Conservation (phyloP, 1,284 basidiomycete genomes). For the Cerioporus squamosus region DNA sequence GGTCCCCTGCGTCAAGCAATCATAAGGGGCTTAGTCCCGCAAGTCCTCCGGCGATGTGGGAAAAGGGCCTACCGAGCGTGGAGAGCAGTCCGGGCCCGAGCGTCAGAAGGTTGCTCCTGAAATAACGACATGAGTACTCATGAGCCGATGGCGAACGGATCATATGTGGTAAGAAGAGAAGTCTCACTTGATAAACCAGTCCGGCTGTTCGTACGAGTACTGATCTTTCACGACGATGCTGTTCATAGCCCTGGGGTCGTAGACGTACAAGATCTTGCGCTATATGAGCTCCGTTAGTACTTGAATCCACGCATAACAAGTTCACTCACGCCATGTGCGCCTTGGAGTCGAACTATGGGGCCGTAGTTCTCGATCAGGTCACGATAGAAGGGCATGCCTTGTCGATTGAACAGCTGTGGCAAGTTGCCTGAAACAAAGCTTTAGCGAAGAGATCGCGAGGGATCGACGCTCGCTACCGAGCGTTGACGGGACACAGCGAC, state of each 20-base stretch:
- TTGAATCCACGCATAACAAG: neutral
- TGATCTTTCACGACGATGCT: conserved; percentile 39
- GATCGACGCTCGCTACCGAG: no score
- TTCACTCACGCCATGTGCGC: conserved; percentile 22
- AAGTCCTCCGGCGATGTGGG: neutral
- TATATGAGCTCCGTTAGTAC: neutral
- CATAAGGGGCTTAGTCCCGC: neutral
- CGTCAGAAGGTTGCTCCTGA: conserved; percentile 23
- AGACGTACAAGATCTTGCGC: conserved; percentile 31
- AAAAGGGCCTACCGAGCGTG: conserved; percentile 19
- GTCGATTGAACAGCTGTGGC: conserved; percentile 20
- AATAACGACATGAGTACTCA: conserved; percentile 2
- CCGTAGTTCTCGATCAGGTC: conserved; percentile 26
- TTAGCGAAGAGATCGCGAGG: neutral
- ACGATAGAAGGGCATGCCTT: conserved; percentile 20
- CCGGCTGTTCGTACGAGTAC: conserved; percentile 33
- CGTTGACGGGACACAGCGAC: neutral
- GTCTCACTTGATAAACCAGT: conserved; percentile 26
- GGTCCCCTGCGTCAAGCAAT: conserved; percentile 25
- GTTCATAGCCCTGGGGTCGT: conserved; percentile 34
- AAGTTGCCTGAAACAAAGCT: conserved; percentile 19
- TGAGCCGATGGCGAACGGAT: neutral
- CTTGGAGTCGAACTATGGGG: conserved; percentile 21
- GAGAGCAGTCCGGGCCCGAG: conserved; percentile 29
- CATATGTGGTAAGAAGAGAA: neutral